A percentile compares a stretch with the other conserved stretches of the same genome.
Evolutionary conservation across 106 monocot genomes (phyloP).

Genomic region (Dioscorea dumetorum): DNA sequence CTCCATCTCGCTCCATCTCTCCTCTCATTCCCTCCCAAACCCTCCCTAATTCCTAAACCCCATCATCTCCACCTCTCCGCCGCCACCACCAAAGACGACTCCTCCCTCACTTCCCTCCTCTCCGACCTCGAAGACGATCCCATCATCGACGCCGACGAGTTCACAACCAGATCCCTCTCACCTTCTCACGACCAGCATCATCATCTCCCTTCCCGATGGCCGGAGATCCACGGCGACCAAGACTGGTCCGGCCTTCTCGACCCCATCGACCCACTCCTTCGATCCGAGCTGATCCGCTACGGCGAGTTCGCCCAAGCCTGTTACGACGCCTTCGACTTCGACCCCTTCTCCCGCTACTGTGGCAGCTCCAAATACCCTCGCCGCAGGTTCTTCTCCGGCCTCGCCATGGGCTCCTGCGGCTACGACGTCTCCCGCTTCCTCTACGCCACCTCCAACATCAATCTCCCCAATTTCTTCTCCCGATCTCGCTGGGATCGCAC

Average conservation of each 20-base stretch:
- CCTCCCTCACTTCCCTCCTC: no score
- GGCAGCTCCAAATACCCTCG: conserved; percentile 66
- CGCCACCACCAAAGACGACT: no score
- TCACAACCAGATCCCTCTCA: not conserved
- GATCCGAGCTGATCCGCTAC: conserved; percentile 81
- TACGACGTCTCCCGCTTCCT: conserved; percentile 67
- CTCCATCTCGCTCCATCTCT: not conserved
- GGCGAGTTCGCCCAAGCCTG: conserved; percentile 86
- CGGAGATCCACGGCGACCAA: conserved; percentile 57
- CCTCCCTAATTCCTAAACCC: no score
- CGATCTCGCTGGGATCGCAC: conserved; percentile 13
- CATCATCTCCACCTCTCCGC: not conserved
- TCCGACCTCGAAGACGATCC: not conserved
- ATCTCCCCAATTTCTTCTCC: conserved; percentile 57
- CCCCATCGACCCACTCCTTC: conserved; percentile 76
- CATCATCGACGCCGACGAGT: not conserved
- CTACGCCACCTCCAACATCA: conserved; percentile 77
- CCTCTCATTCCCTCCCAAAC: not conserved
- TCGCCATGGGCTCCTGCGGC: conserved; percentile 33
- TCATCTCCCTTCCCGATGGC: conserved; percentile 28
- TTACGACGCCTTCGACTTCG: conserved; percentile 90
- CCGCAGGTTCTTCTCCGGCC: conserved; percentile 38
- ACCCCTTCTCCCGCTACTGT: conserved; percentile 63
- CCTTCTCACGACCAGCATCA: no score
- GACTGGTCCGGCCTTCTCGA: conserved; percentile 79